Evolutionary conservation across 306 rosid species (phyloP), one percentile per base, ranked within the genome.

Genomic region (Datisca glomerata): DNA sequence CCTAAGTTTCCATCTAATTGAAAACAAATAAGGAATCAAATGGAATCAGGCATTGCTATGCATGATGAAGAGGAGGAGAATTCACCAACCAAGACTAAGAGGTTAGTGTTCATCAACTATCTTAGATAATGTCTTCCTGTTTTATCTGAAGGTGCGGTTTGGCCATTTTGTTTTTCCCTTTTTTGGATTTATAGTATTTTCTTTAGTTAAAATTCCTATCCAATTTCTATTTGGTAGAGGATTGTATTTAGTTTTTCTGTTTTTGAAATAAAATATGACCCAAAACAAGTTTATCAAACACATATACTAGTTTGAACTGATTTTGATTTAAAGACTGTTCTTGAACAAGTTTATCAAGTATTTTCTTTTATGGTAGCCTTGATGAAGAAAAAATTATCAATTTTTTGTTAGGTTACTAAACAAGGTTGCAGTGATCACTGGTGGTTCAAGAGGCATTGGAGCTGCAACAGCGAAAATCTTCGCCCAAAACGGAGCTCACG

Each of bases 391-490:
- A n/a, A 6, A 12, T 15, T 7, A 3, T 4, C 10, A 7, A 1
- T 39, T 18, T 18, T 34, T 17, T 18, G 43, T 17, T 18, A 81
- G 96, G 72, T 53, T 86, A 53, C 39, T 35, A 43, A 66, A 45
- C 17, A 81, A 75, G 36, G 93, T 86, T 0, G 86, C 91, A 10
- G 69, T 86, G 0, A 60, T 86, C 48, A 86, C 96, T 1, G 96
- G 96, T 3, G 96, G 80, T 4, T 82, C 93, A 13, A 70, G 91
- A 63, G 96, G 96, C 36, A 86, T 86, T 3, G 96, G 96, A 55
- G 96, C 74, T 3, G 74, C 91, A 28, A 62, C 83, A n/a, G 89
- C 96, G 2, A 70, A 61, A 62, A 22, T 75, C 0, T 81, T 86
- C 29, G 78, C 86, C 1, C 41, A 61, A 43, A 68, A 81, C 38